Evolutionary conservation across 371 early-diverging fungal species (phyloP).

Genomic region (Lichtheimia hyalospora): DNA sequence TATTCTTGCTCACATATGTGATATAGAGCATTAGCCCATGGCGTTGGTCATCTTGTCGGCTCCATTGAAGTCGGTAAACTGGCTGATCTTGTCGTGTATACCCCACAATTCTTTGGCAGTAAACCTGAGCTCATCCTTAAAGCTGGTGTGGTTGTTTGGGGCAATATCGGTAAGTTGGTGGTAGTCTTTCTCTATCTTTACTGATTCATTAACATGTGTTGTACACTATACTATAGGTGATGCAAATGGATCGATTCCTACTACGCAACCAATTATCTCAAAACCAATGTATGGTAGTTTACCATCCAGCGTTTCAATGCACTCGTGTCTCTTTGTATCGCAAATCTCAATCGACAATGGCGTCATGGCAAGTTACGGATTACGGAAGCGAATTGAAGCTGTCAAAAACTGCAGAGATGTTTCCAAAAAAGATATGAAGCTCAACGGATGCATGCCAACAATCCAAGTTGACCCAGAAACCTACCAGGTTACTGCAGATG

Average conservation of each 20-base stretch:
- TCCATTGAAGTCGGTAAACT: constrained; percentile 91
- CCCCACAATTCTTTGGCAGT: constrained; percentile 83
- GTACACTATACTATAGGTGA: constrained; percentile 41
- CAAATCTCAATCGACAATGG: constrained; percentile 67
- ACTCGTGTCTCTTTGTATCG: constrained; percentile 80
- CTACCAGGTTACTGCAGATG: constrained; percentile 82
- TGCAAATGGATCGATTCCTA: constrained; percentile 50
- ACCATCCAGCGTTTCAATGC: constrained; percentile 56
- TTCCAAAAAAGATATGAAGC: constrained; percentile 83
- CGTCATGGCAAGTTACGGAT: constrained; percentile 49
- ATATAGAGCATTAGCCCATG: constrained; percentile 80
- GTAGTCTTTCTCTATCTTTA: neutral
- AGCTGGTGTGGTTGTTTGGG: constrained; percentile 81
- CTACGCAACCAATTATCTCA: constrained; percentile 83
- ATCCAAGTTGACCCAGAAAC: constrained; percentile 90
- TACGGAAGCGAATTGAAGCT: constrained; percentile 70
- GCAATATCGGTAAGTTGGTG: constrained; percentile 53
- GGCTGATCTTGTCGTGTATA: constrained; percentile 87
- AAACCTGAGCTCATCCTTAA: constrained; percentile 87
- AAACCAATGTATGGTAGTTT: constrained; percentile 83
- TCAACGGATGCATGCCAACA: constrained; percentile 73
- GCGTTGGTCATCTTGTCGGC: constrained; percentile 86
- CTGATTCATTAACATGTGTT: no score
- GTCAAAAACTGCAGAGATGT: constrained; percentile 78
- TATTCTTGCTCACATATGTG: neutral